Conservation (phyloP, 2,329 filamentous ascomycete genomes). For the Penicillium sp. region DNA sequence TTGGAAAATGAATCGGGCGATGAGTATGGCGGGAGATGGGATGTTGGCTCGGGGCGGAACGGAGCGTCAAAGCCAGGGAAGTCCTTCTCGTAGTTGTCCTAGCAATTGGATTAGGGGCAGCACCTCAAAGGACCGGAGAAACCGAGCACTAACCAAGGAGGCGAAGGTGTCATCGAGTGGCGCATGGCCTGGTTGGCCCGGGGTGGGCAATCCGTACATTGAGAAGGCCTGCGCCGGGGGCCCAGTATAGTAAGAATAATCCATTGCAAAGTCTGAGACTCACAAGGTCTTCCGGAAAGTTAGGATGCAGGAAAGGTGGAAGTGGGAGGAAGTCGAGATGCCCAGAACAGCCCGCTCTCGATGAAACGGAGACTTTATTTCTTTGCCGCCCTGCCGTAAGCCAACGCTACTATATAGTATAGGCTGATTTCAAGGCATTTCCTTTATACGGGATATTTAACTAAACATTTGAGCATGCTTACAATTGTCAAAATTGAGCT, state of each 20-base stretch:
- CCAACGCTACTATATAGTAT: no score
- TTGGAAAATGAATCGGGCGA: constrained; percentile 37
- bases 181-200: constrained; percentile 39
- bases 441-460: no score
- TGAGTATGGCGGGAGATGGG: constrained; percentile 36
- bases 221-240: constrained; percentile 46
- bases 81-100: constrained; percentile 37
- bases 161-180: constrained; percentile 37
- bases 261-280: constrained; percentile 42
- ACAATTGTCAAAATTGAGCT: no score
- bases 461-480: no score
- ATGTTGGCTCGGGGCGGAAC: constrained; percentile 34
- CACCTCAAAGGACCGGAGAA: background rate
- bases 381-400: no score
- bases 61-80: constrained; percentile 40
- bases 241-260: constrained; percentile 53
- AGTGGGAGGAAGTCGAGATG: background rate
- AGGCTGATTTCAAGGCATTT: no score
- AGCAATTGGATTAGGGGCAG: constrained; percentile 3
- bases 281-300: background rate
- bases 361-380: no score
- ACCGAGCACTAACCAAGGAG: background rate
- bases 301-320: background rate
- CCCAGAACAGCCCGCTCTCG: no score
- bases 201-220: constrained; percentile 47